phyloP scores from a whole-genome alignment of 495 filamentous ascomycete genomes.

The Glutinoglossum americanum region DNA sequence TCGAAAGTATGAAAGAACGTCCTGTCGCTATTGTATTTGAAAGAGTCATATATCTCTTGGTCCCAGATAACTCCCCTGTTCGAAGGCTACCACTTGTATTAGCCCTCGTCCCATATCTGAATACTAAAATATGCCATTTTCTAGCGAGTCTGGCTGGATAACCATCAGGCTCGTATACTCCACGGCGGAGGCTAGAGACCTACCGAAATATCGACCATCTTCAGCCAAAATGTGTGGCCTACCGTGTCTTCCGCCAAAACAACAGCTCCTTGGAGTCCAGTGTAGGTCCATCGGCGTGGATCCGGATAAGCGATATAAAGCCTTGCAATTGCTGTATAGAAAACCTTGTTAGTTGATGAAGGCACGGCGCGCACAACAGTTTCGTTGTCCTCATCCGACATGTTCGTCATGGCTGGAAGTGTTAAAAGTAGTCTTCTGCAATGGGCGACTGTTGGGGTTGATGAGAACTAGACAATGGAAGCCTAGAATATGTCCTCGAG shows the following conservation, averaged over 20 bases:
- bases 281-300: conserved; percentile 73
- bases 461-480: neutral
- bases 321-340: conserved; percentile 75
- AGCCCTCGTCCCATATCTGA: neutral
- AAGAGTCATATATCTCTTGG: conserved; percentile 88
- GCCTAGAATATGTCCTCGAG: neutral
- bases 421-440: neutral
- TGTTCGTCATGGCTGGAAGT: neutral
- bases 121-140: conserved; percentile 1
- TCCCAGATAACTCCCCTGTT: conserved; percentile 91
- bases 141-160: conserved; percentile 8
- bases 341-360: conserved; percentile 85
- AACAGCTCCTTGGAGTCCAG: conserved; percentile 79
- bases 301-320: conserved; percentile 89
- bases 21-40: conserved; percentile 85
- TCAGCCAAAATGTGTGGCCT: conserved; percentile 89
- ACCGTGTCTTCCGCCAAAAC: conserved; percentile 87
- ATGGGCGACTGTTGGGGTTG: neutral
- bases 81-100: conserved; percentile 30
- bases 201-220: conserved; percentile 90
- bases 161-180: neutral
- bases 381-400: conserved; percentile 80
- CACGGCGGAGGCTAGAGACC: conserved; percentile 15
- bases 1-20: conserved; percentile 97
- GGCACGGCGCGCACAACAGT: conserved; percentile 80